Evolutionary conservation across 441 rosid species (phyloP).

Genomic region (Raphanus hybrid): DNA sequence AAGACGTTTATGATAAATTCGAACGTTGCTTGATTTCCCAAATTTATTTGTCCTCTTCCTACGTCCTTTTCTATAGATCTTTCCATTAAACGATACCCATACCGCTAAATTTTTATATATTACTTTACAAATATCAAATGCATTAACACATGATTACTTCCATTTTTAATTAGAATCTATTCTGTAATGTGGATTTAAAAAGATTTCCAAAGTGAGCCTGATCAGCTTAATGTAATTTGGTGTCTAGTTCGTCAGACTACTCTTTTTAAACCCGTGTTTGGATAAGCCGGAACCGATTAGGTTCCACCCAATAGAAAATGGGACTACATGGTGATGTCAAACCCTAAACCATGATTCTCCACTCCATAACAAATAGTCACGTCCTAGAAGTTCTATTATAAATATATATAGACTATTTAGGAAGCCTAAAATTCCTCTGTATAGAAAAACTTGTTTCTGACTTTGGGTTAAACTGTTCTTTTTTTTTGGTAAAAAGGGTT

Average conservation of each 20-base stretch:
- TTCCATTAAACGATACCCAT: slow-evolving; percentile 35
- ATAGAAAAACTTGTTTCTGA: not conserved
- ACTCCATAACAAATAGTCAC: slow-evolving; percentile 27
- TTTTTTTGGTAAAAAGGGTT: not conserved
- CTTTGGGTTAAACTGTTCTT: not conserved
- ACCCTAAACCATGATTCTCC: not conserved
- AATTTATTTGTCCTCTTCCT: slow-evolving; percentile 33
- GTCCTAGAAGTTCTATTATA: not conserved
- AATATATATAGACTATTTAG: not conserved
- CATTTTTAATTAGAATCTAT: not conserved
- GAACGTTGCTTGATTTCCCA: slow-evolving; percentile 42
- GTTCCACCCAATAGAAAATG: not conserved
- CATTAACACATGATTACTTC: not conserved
- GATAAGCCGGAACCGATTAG: not conserved
- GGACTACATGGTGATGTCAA: too few relatives aligned
- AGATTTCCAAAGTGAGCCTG: not conserved
- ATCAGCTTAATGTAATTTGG: not conserved
- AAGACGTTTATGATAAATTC: slow-evolving; percentile 34
- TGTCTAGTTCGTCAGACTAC: not conserved
- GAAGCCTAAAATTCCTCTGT: not conserved
- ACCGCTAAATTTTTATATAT: slow-evolving; percentile 16
- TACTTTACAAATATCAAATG: slow-evolving; percentile 19
- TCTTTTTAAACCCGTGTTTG: not conserved
- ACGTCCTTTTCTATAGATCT: slow-evolving; percentile 28
- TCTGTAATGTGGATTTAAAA: not conserved